Conservation (phyloP, 352 stramenopile species). For the Globisporangium acanthophoron region DNA sequence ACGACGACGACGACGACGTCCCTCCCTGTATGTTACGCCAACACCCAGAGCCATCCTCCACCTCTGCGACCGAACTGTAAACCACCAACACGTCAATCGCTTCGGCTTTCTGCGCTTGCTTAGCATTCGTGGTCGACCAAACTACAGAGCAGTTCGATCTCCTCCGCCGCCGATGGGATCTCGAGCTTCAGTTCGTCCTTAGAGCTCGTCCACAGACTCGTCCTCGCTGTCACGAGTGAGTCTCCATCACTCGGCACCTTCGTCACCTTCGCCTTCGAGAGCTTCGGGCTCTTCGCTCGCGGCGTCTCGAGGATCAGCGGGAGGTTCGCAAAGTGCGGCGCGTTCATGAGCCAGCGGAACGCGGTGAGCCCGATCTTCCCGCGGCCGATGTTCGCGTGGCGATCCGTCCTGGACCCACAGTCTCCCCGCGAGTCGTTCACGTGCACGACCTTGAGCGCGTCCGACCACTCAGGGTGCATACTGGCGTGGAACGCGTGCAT, state of each 20-base stretch:
- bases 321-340: conserved; percentile 22
- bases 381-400: conserved; percentile 38
- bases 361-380: conserved; percentile 23
- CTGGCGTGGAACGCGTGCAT: conserved; percentile 22
- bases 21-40: not conserved
- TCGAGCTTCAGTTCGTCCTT: not conserved
- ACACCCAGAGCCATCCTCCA: not conserved
- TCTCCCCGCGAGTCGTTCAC: conserved; percentile 38
- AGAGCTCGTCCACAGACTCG: not conserved
- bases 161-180: not conserved
- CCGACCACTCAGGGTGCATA: conserved; percentile 20
- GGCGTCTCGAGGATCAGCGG: conserved; percentile 50
- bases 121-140: not conserved
- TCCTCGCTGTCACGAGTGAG: not conserved
- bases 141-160: conserved; percentile 9
- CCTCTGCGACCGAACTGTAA: not conserved
- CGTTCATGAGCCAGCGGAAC: conserved; percentile 42
- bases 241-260: not conserved
- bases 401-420: conserved; percentile 24
- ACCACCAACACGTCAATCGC: not conserved
- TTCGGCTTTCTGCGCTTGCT: not conserved
- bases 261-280: not conserved
- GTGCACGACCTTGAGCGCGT: conserved; percentile 38
- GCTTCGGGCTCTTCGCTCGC: conserved; percentile 8
- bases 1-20: not conserved